Evolutionary conservation across 129 eudicot genomes (phyloP).

Genomic region (Scalesia atractyloides): DNA sequence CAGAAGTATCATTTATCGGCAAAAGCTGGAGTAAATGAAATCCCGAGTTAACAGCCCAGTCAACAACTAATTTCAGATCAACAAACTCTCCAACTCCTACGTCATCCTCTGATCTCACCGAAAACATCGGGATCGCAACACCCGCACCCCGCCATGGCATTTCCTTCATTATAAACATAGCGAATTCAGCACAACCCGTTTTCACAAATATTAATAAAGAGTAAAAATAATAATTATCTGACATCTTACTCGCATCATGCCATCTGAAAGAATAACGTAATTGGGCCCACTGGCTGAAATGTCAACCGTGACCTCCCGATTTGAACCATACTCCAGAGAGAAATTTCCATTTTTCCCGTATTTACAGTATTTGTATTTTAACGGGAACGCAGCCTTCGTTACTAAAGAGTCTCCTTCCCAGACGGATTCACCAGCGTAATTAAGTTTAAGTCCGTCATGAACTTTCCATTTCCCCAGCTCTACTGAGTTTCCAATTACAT

Average conservation of each 20-base stretch:
- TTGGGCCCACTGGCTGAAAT: slow-evolving; percentile 62
- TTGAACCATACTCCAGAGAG: slow-evolving; percentile 70
- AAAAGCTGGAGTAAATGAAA: slow-evolving; percentile 95
- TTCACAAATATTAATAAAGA: background rate
- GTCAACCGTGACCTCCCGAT: slow-evolving; percentile 68
- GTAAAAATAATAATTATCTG: background rate
- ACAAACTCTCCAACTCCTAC: slow-evolving; percentile 99
- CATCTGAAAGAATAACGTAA: slow-evolving; percentile 77
- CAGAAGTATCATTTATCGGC: slow-evolving; percentile 98
- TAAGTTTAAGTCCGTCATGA: slow-evolving; percentile 74
- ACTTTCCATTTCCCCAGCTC: slow-evolving; percentile 89
- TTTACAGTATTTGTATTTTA: slow-evolving; percentile 88
- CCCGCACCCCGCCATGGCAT: slow-evolving; percentile 99
- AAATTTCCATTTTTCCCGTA: slow-evolving; percentile 52
- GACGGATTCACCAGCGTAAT: slow-evolving; percentile 77
- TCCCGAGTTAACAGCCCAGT: slow-evolving; percentile 89
- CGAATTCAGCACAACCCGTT: slow-evolving; percentile 1
- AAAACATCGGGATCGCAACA: slow-evolving; percentile 96
- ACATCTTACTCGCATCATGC: slow-evolving; percentile 87
- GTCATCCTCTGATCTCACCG: slow-evolving; percentile 85
- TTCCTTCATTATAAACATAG: slow-evolving; percentile 48
- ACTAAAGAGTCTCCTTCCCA: slow-evolving; percentile 80
- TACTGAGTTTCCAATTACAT: slow-evolving; percentile 70
- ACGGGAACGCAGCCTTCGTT: slow-evolving; percentile 70
- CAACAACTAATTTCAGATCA: slow-evolving; percentile 92